A percentile compares a stretch with the other conserved stretches of the same genome.
Conservation (phyloP, 2,329 filamentous ascomycete species). For the Colletotrichum kahawae region DNA sequence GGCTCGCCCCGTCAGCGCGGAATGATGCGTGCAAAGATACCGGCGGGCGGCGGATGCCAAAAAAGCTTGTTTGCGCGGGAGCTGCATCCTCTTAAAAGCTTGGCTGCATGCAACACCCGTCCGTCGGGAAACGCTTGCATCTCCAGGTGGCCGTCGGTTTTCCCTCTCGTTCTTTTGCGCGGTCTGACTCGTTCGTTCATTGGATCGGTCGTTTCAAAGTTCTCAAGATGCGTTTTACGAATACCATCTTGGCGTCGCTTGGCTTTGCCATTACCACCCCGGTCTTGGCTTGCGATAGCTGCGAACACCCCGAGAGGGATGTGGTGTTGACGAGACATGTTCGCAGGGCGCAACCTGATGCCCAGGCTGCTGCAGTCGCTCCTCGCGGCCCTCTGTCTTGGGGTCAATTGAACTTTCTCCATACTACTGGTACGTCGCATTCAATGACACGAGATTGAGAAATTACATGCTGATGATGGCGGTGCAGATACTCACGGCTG, state of each 20-base stretch:
- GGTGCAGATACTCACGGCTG: not conserved
- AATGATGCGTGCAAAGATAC: not conserved
- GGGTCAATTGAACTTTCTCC: conserved; percentile 68
- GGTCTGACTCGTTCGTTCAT: not conserved
- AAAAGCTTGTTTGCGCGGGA: not conserved
- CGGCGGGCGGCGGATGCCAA: not conserved
- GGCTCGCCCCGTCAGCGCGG: not conserved
- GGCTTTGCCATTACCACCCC: not conserved
- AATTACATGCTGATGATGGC: accelerated
- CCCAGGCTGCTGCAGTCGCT: conserved; percentile 44
- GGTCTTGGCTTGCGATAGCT: not conserved
- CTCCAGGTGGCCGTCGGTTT: not conserved
- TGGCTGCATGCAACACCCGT: not conserved
- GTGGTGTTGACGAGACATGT: conserved; percentile 34
- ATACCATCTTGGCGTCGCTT: not conserved
- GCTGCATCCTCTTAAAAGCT: not conserved
- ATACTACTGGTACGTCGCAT: conserved; percentile 1
- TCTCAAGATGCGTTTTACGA: conserved; percentile 1
- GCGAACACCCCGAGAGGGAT: conserved; percentile 14
- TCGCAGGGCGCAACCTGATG: conserved; percentile 54
- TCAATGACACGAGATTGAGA: conserved; percentile 62
- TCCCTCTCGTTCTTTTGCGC: not conserved
- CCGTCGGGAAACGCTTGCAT: not conserved
- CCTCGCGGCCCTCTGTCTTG: conserved; percentile 57
- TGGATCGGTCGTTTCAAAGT: not conserved